Conservation (phyloP, 2,329 filamentous ascomycete species). For the Aspergillus pseudoviridinutans region DNA sequence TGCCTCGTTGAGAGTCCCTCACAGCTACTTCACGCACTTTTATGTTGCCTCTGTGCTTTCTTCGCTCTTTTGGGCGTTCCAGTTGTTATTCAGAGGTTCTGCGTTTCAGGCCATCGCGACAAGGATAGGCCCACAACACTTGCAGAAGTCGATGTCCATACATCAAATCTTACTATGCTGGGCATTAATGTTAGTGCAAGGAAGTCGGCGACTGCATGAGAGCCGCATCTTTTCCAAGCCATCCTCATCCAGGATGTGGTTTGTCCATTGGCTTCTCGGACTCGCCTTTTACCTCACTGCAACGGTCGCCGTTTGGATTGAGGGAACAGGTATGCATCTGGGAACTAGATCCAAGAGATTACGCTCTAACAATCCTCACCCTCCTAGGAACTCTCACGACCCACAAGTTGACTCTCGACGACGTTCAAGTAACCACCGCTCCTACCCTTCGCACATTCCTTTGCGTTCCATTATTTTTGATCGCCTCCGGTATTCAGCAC, state of each 20-base stretch:
- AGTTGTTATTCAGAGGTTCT: conserved; percentile 55
- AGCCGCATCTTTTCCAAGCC: conserved; percentile 61
- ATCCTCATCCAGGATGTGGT: conserved; percentile 75
- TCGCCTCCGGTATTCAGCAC: conserved; percentile 70
- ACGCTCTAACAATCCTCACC: not conserved
- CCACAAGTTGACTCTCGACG: conserved; percentile 28
- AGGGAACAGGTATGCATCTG: conserved; percentile 62
- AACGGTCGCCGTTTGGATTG: conserved; percentile 76
- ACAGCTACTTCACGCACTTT: conserved; percentile 86
- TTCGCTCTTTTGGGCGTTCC: conserved; percentile 69
- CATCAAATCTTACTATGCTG: conserved; percentile 64
- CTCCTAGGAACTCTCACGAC: conserved; percentile 29
- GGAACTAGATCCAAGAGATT: not conserved
- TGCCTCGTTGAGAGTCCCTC: conserved; percentile 65
- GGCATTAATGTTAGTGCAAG: conserved; percentile 72
- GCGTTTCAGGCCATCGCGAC: conserved; percentile 50
- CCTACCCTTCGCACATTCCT: conserved; percentile 52
- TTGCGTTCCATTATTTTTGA: conserved; percentile 61
- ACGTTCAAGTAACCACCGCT: conserved; percentile 35
- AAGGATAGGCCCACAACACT: conserved; percentile 34
- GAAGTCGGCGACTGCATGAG: conserved; percentile 71
- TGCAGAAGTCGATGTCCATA: conserved; percentile 50
- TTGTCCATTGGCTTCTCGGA: conserved; percentile 77
- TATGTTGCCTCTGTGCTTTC: conserved; percentile 68
- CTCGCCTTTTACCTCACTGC: conserved; percentile 71